phyloP scores from a whole-genome alignment of 768 basidiomycete genomes.

The Coprinellus micaceus region DNA sequence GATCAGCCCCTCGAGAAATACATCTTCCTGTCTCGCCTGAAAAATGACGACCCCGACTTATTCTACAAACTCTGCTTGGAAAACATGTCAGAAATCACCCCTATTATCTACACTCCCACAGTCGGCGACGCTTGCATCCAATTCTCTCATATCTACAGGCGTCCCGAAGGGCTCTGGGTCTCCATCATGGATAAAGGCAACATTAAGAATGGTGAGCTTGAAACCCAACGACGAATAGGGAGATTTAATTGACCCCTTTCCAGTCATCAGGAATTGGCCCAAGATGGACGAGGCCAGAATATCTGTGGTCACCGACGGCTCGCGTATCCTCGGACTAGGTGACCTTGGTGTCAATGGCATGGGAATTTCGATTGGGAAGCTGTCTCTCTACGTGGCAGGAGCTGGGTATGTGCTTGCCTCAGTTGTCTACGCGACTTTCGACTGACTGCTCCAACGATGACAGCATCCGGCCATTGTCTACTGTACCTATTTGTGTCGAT shows the following conservation, averaged over 20 bases:
- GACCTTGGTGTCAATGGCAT: conserved; percentile 82
- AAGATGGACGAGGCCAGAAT: conserved; percentile 76
- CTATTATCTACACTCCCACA: conserved; percentile 89
- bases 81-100: conserved; percentile 68
- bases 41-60: conserved; percentile 64
- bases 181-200: conserved; percentile 83
- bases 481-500: conserved; percentile 82
- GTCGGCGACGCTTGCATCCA: conserved; percentile 89
- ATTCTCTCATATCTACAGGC: conserved; percentile 74
- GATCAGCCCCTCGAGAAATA: conserved; percentile 77
- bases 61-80: conserved; percentile 77
- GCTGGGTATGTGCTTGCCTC: conserved; percentile 58
- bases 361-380: conserved; percentile 90
- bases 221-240: neutral
- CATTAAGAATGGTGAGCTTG: conserved; percentile 46
- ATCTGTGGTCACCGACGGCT: conserved; percentile 89
- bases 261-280: conserved; percentile 71
- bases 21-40: conserved; percentile 76
- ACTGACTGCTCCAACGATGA: neutral
- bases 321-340: conserved; percentile 85
- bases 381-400: conserved; percentile 85
- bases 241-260: neutral
- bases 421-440: neutral
- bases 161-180: conserved; percentile 75
- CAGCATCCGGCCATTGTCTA: conserved; percentile 73